Base-by-base conservation (phyloP, 768 basidiomycete genomes). In the Gelatoporia subvermispora region DNA sequence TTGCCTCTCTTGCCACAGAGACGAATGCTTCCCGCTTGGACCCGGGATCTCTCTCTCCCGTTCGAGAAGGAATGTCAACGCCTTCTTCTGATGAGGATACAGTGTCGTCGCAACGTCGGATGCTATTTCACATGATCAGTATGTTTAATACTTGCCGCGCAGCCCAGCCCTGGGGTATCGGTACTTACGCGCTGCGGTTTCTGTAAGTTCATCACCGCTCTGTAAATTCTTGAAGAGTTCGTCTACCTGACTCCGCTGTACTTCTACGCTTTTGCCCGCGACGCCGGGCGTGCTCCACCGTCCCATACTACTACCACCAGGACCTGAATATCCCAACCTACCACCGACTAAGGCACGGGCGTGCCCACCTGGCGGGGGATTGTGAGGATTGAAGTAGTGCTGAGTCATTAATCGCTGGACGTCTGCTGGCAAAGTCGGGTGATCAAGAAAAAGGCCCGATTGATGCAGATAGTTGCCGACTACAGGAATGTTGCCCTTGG, bases 1-100 rank as follows among this genome's bases (percentile, higher is more conserved):
- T 40, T 61, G 56, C 41, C 80, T 70, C 48, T 63, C 59, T 52
- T 87, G 82, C 88, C 88, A 92, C 35, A 92, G 65, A 8, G 87
- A 84, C 13, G 84, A 81, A 58, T 75, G 79, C 52, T 68, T 76
- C 56, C 86, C 88, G 66, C 79, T 75, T 38, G 68, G 57, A 28
- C 68, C 63, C 52, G 51, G 45, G 13, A 69, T 75, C 67, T 91
- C 88, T 52, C 81, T 76, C 65, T 88, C 84, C 63, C 96, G 80
- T 60, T 96, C 91, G 17, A 97, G 75, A 43, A 99, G 73, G 68
- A 99, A 99, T 1, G 95, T 93, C 17, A 99, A 75, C 20, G 95
- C 96, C 66, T 95, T 95, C 70, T 93, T 95, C 70, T 99, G 96
- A 73, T 99, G 96, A 17, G 95, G 92, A 68, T 98, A 99, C 8